Percentiles rank a stretch among this genome's conserved stretches.
These are phyloP conservation scores for Xylariaceae sp. DNA, from an alignment of 2,329 filamentous ascomycete genomes.

Conservation along the genomic window DNA sequence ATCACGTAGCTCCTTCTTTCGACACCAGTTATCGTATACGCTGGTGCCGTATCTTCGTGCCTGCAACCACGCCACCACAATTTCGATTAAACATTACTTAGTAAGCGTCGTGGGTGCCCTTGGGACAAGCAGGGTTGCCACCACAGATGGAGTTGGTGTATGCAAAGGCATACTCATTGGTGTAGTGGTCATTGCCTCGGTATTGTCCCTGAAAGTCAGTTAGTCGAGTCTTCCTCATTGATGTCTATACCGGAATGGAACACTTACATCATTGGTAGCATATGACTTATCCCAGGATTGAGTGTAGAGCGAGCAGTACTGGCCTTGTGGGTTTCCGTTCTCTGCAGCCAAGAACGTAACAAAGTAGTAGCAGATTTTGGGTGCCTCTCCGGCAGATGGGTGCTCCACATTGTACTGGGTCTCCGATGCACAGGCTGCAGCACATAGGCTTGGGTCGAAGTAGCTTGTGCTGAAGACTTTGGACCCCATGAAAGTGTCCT, in stretches of 20 bases:
- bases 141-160: constrained; percentile 8
- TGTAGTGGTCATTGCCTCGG: constrained; percentile 20
- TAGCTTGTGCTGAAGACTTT: constrained; percentile 29
- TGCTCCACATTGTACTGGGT: constrained; percentile 27
- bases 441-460: constrained; percentile 30
- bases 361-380: constrained; percentile 34
- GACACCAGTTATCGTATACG: too few relatives aligned
- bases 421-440: constrained; percentile 27
- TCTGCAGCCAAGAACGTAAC: constrained; percentile 38
- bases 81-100: too few relatives aligned
- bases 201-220: constrained; percentile 20
- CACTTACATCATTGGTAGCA: constrained; percentile 27
- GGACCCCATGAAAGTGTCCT: constrained; percentile 30
- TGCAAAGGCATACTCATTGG: constrained; percentile 17
- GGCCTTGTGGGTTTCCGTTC: constrained; percentile 36
- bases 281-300: constrained; percentile 27
- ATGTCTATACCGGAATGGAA: not conserved
- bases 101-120: not conserved
- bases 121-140: constrained; percentile 6
- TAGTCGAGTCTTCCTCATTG: not conserved
- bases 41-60: too few relatives aligned
- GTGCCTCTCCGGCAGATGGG: constrained; percentile 19
- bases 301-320: constrained; percentile 39
- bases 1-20: too few relatives aligned
- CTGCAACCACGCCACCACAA: too few relatives aligned